Percentiles rank a stretch among this genome's conserved stretches.
These are phyloP conservation scores for Leptographium procerum DNA, from an alignment of 2,329 filamentous ascomycete genomes.

Conservation along the genomic window DNA sequence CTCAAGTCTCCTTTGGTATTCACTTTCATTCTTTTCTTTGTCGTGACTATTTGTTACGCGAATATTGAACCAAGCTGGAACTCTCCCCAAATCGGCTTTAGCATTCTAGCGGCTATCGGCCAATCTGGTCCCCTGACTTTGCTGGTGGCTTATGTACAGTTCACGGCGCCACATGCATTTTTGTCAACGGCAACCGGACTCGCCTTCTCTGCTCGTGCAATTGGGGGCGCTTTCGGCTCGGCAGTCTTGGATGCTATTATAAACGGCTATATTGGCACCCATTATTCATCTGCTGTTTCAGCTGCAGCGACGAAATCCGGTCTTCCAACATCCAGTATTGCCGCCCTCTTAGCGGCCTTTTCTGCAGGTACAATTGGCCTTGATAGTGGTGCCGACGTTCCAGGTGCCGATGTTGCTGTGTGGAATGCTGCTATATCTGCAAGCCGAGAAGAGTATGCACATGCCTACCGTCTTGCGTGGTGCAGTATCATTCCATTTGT, in stretches of 20 bases:
- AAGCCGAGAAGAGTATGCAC: slow-evolving; percentile 32
- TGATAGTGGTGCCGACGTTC: slow-evolving; percentile 16
- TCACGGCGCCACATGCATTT: slow-evolving; percentile 39
- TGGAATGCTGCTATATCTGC: slow-evolving; percentile 25
- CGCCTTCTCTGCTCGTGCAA: slow-evolving; percentile 39
- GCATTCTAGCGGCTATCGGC: slow-evolving; percentile 34
- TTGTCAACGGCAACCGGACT: slow-evolving; percentile 42
- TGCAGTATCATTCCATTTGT: slow-evolving; percentile 39
- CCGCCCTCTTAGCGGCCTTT: slow-evolving; percentile 27
- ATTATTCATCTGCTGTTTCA: slow-evolving; percentile 28
- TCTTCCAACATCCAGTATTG: slow-evolving; percentile 25
- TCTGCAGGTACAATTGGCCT: slow-evolving; percentile 20
- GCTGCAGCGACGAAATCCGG: slow-evolving; percentile 30
- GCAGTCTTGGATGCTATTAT: slow-evolving; percentile 40
- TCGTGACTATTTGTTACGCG: slow-evolving; percentile 34
- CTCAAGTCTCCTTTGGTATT: slow-evolving; percentile 33
- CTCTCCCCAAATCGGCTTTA: slow-evolving; percentile 33
- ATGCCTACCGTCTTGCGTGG: slow-evolving; percentile 38
- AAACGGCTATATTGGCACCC: slow-evolving; percentile 29
- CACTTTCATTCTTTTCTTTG: slow-evolving; percentile 34
- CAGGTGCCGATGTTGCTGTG: slow-evolving; percentile 25
- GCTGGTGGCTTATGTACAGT: slow-evolving; percentile 38
- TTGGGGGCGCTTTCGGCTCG: slow-evolving; percentile 41
- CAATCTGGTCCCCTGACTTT: slow-evolving; percentile 38
- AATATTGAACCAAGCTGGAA: slow-evolving; percentile 31